Conservation (phyloP, 176 grass and related monocot genomes). For the Carex myosuroides region DNA sequence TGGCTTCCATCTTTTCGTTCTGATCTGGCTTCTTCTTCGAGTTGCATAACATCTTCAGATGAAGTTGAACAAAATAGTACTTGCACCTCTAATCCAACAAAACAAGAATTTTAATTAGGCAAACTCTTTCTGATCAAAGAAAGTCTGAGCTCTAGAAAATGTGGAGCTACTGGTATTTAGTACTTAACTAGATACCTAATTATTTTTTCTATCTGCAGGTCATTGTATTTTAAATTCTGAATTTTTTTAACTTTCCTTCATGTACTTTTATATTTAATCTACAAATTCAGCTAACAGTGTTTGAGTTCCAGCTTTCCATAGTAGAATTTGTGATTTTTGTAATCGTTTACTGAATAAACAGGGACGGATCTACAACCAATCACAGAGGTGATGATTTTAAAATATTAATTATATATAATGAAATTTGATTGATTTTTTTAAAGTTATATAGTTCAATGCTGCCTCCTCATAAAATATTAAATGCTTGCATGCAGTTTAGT, state of each 20-base stretch:
- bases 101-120: not conserved
- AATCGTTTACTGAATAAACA: not conserved
- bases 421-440: too few species aligned
- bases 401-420: too few species aligned
- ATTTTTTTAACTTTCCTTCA: not conserved
- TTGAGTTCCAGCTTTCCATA: not conserved
- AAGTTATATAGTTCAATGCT: too few species aligned
- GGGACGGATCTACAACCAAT: too few species aligned
- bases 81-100: not conserved
- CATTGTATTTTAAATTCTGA: not conserved
- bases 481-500: too few species aligned
- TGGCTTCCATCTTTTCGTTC: not conserved
- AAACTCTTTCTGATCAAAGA: not conserved
- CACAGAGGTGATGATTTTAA: too few species aligned
- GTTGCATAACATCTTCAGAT: constrained; percentile 25
- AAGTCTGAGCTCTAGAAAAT: not conserved
- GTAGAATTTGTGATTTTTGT: not conserved
- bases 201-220: not conserved
- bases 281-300: not conserved
- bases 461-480: too few species aligned
- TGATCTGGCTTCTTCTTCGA: constrained; percentile 16
- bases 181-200: not conserved
- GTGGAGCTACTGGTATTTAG: not conserved
- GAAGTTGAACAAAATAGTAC: constrained; percentile 1
- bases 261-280: not conserved